phyloP scores from a whole-genome alignment of 2,329 filamentous ascomycete species.

The Cytospora chrysosperma region DNA sequence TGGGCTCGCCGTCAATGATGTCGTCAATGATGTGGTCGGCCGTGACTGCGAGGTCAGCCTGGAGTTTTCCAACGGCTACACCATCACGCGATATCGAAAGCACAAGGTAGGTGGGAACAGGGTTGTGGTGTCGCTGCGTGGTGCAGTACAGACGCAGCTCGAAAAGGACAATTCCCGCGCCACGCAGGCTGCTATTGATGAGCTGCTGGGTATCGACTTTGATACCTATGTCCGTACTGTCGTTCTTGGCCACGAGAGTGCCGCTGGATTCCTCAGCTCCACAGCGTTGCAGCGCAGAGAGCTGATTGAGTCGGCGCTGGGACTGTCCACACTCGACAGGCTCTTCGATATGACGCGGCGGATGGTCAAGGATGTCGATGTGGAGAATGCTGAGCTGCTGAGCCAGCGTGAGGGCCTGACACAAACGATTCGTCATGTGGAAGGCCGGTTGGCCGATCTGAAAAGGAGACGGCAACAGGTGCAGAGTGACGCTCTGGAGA shows the following conservation, averaged over 20 bases:
- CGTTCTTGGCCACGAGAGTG: slow-evolving; percentile 34
- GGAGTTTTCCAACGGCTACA: slow-evolving; percentile 34
- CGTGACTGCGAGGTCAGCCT: slow-evolving; percentile 33
- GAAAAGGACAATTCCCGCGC: slow-evolving; percentile 28
- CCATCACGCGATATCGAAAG: slow-evolving; percentile 33
- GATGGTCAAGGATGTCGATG: slow-evolving; percentile 29
- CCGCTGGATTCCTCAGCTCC: slow-evolving; percentile 34
- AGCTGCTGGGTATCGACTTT: slow-evolving; percentile 34
- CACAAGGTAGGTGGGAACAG: slow-evolving; percentile 30
- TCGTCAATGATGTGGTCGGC: slow-evolving; percentile 33
- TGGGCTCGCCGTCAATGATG: slow-evolving; percentile 32
- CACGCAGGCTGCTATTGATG: slow-evolving; percentile 33
- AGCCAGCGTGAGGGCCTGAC: background rate
- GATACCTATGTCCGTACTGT: slow-evolving; percentile 34
- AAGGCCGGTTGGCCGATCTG: slow-evolving; percentile 4
- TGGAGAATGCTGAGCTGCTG: slow-evolving; percentile 20
- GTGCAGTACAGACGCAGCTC: slow-evolving; percentile 30
- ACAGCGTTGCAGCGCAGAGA: slow-evolving; percentile 31
- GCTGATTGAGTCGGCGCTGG: slow-evolving; percentile 33
- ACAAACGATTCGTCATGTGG: background rate
- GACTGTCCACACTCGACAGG: slow-evolving; percentile 30
- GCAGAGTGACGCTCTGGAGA: background rate
- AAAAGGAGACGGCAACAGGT: background rate
- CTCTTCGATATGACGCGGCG: slow-evolving; percentile 25
- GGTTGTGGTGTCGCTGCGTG: slow-evolving; percentile 31